Conservation (phyloP, 2,329 filamentous ascomycete genomes). For the Fusarium palustre region DNA sequence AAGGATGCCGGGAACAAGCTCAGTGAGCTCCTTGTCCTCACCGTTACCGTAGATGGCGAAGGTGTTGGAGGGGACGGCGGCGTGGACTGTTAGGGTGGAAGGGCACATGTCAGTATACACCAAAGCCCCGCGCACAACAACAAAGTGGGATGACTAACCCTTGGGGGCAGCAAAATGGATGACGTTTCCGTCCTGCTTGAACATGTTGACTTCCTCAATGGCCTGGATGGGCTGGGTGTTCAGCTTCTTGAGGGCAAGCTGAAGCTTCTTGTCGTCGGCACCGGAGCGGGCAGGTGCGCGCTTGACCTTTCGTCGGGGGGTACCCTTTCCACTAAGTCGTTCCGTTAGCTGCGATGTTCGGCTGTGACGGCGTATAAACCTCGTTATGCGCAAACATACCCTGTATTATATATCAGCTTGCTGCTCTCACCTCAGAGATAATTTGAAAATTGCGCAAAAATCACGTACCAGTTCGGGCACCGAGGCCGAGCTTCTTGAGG, state of each 20-base stretch:
- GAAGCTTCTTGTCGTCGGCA: constrained; percentile 99
- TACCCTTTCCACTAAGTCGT: constrained; percentile 85
- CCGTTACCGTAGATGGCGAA: constrained; percentile 99
- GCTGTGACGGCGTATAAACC: constrained; percentile 26
- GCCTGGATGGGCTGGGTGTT: constrained; percentile 99
- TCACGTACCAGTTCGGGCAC: constrained; percentile 75
- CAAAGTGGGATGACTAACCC: constrained; percentile 70
- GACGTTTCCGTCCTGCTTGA: constrained; percentile 99
- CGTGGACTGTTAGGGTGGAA: constrained; percentile 76
- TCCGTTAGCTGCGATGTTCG: constrained; percentile 48
- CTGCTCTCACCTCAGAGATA: neutral
- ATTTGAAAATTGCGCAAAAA: constrained; percentile 15
- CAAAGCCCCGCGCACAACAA: constrained; percentile 33
- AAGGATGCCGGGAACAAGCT: constrained; percentile 98
- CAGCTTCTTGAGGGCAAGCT: constrained; percentile 97
- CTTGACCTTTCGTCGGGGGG: constrained; percentile 97
- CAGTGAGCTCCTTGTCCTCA: constrained; percentile 99
- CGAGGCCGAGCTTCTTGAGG: constrained; percentile 68
- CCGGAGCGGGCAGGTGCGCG: constrained; percentile 92
- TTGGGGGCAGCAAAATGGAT: constrained; percentile 99
- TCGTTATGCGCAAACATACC: constrained; percentile 51
- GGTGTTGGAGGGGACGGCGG: constrained; percentile 96
- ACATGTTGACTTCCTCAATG: constrained; percentile 99
- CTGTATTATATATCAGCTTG: constrained; percentile 45
- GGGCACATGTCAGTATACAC: constrained; percentile 37